Conservation (phyloP, 78 protist genomes). For the Planoprotostelium fungivorum region DNA sequence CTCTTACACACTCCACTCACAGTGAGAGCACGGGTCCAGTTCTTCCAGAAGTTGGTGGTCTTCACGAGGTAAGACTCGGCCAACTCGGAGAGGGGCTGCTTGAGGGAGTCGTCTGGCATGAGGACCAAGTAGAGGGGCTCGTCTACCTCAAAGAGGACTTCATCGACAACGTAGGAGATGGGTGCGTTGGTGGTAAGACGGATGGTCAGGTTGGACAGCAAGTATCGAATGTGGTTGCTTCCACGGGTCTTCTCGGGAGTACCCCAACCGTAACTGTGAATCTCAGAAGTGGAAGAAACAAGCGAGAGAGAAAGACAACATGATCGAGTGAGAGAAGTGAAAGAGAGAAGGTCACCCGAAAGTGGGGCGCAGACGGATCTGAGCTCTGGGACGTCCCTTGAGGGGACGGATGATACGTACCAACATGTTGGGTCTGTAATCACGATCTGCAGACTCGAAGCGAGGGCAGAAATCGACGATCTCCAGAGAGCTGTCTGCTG, state of each 20-base stretch:
- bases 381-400: constrained; percentile 39
- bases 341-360: constrained; percentile 37
- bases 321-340: neutral
- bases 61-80: constrained; percentile 34
- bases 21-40: constrained; percentile 42
- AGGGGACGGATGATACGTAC: constrained; percentile 42
- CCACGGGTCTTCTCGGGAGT: constrained; percentile 63
- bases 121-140: constrained; percentile 46
- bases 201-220: constrained; percentile 47
- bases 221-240: constrained; percentile 59
- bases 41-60: constrained; percentile 59
- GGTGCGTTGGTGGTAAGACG: constrained; percentile 69
- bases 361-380: constrained; percentile 59
- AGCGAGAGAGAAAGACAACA: neutral
- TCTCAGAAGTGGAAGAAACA: neutral
- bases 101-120: constrained; percentile 58
- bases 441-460: constrained; percentile 46
- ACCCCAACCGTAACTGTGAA: constrained; percentile 56
- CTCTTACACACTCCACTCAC: constrained; percentile 5
- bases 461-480: constrained; percentile 65
- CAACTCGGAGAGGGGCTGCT: constrained; percentile 29
- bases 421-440: constrained; percentile 49
- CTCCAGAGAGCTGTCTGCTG: constrained; percentile 33
- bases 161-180: constrained; percentile 65
- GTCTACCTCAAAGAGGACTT: constrained; percentile 54